Conservation (phyloP, 1,284 basidiomycete genomes). For the Ustilago cynodontis region DNA sequence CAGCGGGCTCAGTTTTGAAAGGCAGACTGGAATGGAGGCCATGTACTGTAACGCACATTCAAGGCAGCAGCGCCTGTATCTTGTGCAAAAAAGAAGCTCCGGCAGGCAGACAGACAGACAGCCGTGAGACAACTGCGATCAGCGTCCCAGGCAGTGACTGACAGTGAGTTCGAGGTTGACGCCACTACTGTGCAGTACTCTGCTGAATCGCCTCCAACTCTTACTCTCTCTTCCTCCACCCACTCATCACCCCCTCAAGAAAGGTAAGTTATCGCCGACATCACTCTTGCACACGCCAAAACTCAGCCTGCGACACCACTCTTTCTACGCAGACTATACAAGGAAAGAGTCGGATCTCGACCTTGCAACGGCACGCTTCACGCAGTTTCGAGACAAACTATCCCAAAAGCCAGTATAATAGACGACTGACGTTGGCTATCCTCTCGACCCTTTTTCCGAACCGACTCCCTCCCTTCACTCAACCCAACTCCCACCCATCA, state of each 20-base stretch:
- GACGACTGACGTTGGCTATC: constrained; percentile 30
- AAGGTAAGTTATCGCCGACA: constrained; percentile 51
- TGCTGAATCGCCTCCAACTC: constrained; percentile 18
- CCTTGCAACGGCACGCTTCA: neutral
- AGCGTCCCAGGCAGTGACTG: neutral
- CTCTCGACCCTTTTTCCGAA: constrained; percentile 18
- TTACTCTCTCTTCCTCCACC: constrained; percentile 40
- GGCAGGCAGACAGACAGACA: neutral
- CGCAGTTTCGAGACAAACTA: neutral
- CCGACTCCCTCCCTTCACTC: neutral
- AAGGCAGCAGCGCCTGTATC: constrained; percentile 40
- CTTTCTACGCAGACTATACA: constrained; percentile 4
- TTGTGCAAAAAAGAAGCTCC: neutral
- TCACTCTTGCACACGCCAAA: neutral
- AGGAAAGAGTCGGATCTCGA: neutral
- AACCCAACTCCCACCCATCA: too few relatives aligned
- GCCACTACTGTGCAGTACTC: too few relatives aligned
- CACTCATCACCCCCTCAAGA: constrained; percentile 55
- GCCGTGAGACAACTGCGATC: too few relatives aligned
- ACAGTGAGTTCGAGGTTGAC: constrained; percentile 15
- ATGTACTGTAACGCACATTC: too few relatives aligned
- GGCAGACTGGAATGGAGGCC: neutral
- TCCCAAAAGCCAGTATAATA: neutral
- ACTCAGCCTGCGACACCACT: constrained; percentile 19
- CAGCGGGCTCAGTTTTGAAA: neutral